phyloP scores from a whole-genome alignment of 164 flowering plant genomes.

The Vitis vinifera region ASM3070453v1 NC_081811.1:1375501-1376000 shows the following conservation, averaged over 20 bases:
- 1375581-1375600: constrained; percentile 27
- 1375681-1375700: too few relatives aligned
- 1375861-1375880: too few relatives aligned
- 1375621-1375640: not conserved
- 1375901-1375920: too few relatives aligned
- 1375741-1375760: not conserved
- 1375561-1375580: constrained; percentile 24
- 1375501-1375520: not conserved
- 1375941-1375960: too few relatives aligned
- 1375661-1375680: too few relatives aligned
- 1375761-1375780: not conserved
- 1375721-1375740: not conserved
- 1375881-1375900: too few relatives aligned
- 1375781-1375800: not conserved
- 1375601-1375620: constrained; percentile 20
- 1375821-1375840: not conserved
- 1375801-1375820: not conserved
- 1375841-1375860: too few relatives aligned
- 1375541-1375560: constrained; percentile 14
- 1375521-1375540: not conserved
- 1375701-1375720: not conserved
- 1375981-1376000: too few relatives aligned
- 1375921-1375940: too few relatives aligned
- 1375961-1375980: too few relatives aligned
- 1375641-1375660: not conserved